Base-by-base conservation (phyloP, 345 rosid genomes). In the Sisymbrium irio region DNA sequence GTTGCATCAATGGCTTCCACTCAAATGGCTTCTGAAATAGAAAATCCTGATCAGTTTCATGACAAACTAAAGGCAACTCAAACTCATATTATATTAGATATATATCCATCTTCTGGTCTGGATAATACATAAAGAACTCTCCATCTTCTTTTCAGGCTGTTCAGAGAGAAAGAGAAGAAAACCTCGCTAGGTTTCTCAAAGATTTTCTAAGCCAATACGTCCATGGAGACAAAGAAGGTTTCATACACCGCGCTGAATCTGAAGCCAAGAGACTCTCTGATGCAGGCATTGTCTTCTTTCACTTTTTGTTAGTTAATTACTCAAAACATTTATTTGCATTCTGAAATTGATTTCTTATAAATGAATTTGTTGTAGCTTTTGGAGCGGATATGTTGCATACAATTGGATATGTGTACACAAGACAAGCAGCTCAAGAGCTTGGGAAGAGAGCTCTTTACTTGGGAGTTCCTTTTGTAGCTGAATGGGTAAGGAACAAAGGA, bases 401-500 rank as follows among this genome's bases (percentile, higher is more conserved):
- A 67, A 78, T 78, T 80, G 98, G 97, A 50, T 94, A 89, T 64
- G 91, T 94, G 61, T 94, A 94, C 79, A 84, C 72, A 77, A 85
- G 98, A 76, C 97, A 91, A 80, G 94, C 97, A 44, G 93, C 98
- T 49, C 91, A 89, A 79, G 98, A 94, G 65, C 97, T 94, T 65
- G 97, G 98, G 62, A 94, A 91, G 80, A 91, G 89, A 78, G 93
- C 85, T 2, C 79, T 84, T 45, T 88, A 86, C 73, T 77, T 94
- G 45, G 98, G 97, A 60, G 87, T 91, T 76, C 98, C 98, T n/a
- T 94, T 94, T 51, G 49, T 94, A 49, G 97, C 98, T 9, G 98
- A 94, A 83, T 94, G 98, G 98, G 88, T 94, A 65, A 87, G 98
- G 78, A 88, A 87, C 88, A 91, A 94, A 79, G 98, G 97, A 2